These are phyloP conservation scores for Maudiozyma humilis DNA, from an alignment of 1,139 yeast species.

Conservation along the genomic window DNA sequence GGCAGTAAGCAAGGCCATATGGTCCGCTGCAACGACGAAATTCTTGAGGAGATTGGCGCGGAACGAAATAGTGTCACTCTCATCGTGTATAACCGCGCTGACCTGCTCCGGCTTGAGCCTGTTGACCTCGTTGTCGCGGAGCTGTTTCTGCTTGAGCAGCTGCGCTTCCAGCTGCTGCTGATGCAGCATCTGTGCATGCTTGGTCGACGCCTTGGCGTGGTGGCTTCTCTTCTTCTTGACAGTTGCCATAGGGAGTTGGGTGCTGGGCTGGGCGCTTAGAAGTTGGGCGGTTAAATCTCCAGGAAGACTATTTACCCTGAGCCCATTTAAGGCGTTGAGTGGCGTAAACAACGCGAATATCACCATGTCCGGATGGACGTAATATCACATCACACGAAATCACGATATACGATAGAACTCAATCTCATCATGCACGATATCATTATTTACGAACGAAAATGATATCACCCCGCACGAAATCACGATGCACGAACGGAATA, in stretches of 20 bases:
- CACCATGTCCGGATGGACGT: too few relatives aligned
- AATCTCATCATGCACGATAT: not conserved
- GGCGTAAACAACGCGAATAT: not conserved
- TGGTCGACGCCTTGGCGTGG: constrained; percentile 8
- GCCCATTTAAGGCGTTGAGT: not conserved
- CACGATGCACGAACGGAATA: not conserved
- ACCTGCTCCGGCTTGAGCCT: constrained; percentile 25
- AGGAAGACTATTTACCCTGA: too few relatives aligned
- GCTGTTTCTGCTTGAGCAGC: constrained; percentile 4
- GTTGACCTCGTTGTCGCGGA: constrained; percentile 14
- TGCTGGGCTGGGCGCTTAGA: too few relatives aligned
- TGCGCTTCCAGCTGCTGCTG: constrained; percentile 8
- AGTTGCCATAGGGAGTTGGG: constrained; percentile 8
- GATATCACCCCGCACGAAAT: not conserved
- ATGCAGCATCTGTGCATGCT: constrained; percentile 3
- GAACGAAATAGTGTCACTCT: constrained; percentile 30
- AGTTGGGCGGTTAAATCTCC: too few relatives aligned
- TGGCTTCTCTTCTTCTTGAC: constrained; percentile 12
- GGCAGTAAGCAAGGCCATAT: constrained; percentile 21
- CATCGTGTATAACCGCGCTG: constrained; percentile 27
- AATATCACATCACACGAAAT: too few relatives aligned
- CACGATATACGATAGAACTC: not conserved
- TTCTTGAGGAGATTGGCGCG: constrained; percentile 24
- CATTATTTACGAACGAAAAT: not conserved
- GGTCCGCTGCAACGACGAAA: constrained; percentile 18